These are phyloP conservation scores for Daldinia concentrica DNA, from an alignment of 495 filamentous ascomycete species.

Conservation along the genomic window DNA sequence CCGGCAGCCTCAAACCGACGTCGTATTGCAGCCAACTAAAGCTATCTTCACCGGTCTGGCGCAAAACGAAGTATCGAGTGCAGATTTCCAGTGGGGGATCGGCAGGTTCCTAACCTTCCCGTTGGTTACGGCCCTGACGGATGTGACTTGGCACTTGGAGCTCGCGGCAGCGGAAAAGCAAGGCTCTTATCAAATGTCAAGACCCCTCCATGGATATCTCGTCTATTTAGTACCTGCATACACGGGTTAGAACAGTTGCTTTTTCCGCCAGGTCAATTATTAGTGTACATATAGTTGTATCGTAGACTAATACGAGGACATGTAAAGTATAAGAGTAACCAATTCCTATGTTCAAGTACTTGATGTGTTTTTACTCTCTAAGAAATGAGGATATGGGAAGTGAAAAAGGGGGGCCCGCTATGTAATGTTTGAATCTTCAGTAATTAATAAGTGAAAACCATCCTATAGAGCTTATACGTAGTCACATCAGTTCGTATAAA, in stretches of 20 bases:
- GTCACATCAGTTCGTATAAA: too few relatives aligned
- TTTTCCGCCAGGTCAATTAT: not conserved
- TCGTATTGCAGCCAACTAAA: conserved; percentile 15
- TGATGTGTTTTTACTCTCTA: too few relatives aligned
- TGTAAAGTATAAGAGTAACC: too few relatives aligned
- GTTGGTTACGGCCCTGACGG: conserved; percentile 2
- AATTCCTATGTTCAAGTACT: too few relatives aligned
- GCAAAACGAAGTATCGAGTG: not conserved
- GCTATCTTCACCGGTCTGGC: conserved; percentile 5
- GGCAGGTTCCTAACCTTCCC: conserved; percentile 13
- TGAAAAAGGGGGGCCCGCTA: too few relatives aligned
- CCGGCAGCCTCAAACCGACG: conserved; percentile 9
- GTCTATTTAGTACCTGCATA: not conserved
- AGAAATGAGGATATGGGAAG: too few relatives aligned
- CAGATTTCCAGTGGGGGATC: conserved; percentile 6
- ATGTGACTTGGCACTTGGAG: conserved; percentile 4
- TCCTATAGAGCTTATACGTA: not conserved
- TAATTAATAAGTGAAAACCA: too few relatives aligned
- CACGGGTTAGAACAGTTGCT: not conserved
- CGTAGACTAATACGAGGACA: too few relatives aligned
- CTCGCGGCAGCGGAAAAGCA: not conserved
- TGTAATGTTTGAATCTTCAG: too few relatives aligned
- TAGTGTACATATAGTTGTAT: too few relatives aligned
- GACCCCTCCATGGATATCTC: not conserved
- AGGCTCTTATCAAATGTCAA: not conserved